Percentiles rank a stretch among this genome's conserved stretches.
These are phyloP conservation scores for Cordyceps pruinosa DNA, from an alignment of 2,329 filamentous ascomycete species.

Conservation along the genomic window DNA sequence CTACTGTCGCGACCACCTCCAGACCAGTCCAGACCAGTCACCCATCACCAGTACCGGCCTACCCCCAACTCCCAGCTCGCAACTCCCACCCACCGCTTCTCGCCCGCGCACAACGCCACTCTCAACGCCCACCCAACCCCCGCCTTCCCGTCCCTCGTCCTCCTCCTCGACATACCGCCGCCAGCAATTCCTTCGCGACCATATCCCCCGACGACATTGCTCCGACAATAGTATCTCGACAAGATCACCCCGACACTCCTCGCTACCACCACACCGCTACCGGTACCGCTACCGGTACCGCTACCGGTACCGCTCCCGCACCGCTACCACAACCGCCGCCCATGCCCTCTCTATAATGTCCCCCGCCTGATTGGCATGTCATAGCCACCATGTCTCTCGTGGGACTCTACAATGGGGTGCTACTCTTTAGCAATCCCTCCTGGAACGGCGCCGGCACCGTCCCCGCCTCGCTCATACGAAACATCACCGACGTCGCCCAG, in stretches of 20 bases:
- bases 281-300: neutral
- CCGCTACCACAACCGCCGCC: neutral
- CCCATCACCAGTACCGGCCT: too few relatives aligned
- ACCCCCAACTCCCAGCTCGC: too few relatives aligned
- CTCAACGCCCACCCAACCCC: neutral
- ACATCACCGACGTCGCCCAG: slow-evolving; percentile 48
- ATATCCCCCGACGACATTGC: neutral
- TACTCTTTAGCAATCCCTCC: slow-evolving; percentile 54
- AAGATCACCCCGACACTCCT: neutral
- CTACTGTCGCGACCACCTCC: neutral
- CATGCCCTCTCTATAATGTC: slow-evolving; percentile 11
- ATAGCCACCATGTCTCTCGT: slow-evolving; percentile 28
- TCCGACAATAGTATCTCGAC: too few relatives aligned
- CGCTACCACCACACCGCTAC: neutral
- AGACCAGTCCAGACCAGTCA: neutral
- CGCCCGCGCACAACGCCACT: neutral
- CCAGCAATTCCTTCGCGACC: neutral
- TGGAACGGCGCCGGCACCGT: slow-evolving; percentile 44
- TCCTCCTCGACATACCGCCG: neutral
- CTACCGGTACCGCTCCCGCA: neutral
- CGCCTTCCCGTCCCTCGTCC: neutral
- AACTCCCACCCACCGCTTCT: neutral
- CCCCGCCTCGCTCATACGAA: slow-evolving; percentile 48
- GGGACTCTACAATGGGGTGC: slow-evolving; percentile 46
- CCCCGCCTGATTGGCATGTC: slow-evolving; percentile 12